phyloP scores from a whole-genome alignment of 2,329 filamentous ascomycete genomes.

The Raffaelea arxii region DNA sequence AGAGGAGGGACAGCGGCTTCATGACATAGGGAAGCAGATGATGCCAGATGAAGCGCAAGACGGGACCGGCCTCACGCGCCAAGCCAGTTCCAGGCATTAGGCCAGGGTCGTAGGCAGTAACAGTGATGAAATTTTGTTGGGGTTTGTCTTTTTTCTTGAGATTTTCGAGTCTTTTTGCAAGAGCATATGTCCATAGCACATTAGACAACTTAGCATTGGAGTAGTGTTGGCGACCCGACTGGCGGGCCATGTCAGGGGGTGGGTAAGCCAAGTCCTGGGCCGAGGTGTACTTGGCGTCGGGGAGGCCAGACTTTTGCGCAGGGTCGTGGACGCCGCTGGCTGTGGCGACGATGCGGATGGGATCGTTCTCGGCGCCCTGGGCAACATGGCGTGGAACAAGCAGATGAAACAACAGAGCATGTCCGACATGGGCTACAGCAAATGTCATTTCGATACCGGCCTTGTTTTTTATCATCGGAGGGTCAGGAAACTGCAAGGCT shows the following conservation, averaged over 20 bases:
- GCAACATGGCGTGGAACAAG: conserved; percentile 28
- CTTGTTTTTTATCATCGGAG: conserved; percentile 1
- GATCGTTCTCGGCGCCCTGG: no score
- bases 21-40: conserved; percentile 9
- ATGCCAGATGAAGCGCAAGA: conserved; percentile 12
- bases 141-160: conserved; percentile 1
- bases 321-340: conserved; percentile 38
- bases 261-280: conserved; percentile 7
- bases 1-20: neutral
- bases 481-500: conserved; percentile 7
- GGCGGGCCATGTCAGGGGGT: conserved; percentile 3
- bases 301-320: conserved; percentile 28
- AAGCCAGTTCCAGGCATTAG: conserved; percentile 19
- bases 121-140: no score
- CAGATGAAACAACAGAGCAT: conserved; percentile 29
- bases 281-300: conserved; percentile 21
- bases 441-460: conserved; percentile 36
- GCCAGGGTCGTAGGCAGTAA: conserved; percentile 8
- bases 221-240: conserved; percentile 8
- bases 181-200: conserved; percentile 33
- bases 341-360: conserved; percentile 32
- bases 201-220: conserved; percentile 7
- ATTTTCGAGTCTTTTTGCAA: conserved; percentile 19
- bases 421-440: conserved; percentile 38
- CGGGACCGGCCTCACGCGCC: conserved; percentile 18